Percentiles rank a stretch among this genome's conserved stretches.
These are phyloP conservation scores for Sugiyamaella chiloensis DNA, from an alignment of 805 yeast species.

Conservation along the genomic window DNA sequence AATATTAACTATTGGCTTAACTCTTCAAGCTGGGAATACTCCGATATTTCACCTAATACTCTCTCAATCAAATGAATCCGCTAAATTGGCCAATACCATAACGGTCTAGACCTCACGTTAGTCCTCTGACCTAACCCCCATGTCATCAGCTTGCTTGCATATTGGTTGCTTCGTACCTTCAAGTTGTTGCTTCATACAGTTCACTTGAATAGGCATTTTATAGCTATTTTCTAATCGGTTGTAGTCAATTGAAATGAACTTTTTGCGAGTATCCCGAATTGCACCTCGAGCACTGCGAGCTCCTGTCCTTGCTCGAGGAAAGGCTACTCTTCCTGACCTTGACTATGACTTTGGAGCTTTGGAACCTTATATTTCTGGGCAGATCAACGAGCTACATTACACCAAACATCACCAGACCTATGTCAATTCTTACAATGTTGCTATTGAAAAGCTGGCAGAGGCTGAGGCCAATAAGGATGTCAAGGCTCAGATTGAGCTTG, in stretches of 20 bases:
- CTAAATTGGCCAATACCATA: no score
- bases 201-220: no score
- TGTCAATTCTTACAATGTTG: slow-evolving; percentile 78
- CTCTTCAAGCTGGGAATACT: no score
- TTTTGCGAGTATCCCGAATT: neutral
- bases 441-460: slow-evolving; percentile 67
- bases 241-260: neutral
- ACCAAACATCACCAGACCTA: slow-evolving; percentile 91
- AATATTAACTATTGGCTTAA: no score
- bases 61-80: no score
- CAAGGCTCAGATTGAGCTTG: slow-evolving; percentile 55
- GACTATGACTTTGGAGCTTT: slow-evolving; percentile 81
- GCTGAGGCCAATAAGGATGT: slow-evolving; percentile 59
- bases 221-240: no score
- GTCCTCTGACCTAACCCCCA: no score
- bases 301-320: slow-evolving; percentile 15
- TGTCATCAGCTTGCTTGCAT: no score
- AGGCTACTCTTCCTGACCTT: slow-evolving; percentile 74
- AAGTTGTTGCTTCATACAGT: no score
- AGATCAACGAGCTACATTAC: slow-evolving; percentile 82
- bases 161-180: no score
- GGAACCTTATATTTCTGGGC: slow-evolving; percentile 83
- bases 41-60: no score
- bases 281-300: neutral
- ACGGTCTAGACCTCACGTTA: no score